phyloP scores from a whole-genome alignment of 345 rosid species.

The Brassica nigra region DNA sequence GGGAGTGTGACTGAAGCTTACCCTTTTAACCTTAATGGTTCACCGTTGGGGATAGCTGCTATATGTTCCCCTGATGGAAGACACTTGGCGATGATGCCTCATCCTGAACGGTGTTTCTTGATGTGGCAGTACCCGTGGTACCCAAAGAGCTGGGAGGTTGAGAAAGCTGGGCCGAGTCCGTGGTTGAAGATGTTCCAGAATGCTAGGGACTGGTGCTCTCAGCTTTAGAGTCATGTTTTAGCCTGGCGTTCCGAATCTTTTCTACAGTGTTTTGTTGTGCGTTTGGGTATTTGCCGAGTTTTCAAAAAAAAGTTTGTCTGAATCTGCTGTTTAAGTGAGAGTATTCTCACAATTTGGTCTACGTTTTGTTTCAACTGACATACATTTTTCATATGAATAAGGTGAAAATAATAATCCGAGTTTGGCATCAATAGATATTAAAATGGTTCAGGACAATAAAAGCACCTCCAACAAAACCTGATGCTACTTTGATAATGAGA shows the following conservation, averaged over 20 bases:
- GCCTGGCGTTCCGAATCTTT: not conserved
- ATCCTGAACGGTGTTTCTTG: slow-evolving; percentile 97
- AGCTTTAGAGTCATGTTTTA: slow-evolving; percentile 17
- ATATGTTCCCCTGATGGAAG: slow-evolving; percentile 94
- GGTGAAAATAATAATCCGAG: not conserved
- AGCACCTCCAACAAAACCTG: not conserved
- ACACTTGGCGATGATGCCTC: slow-evolving; percentile 99
- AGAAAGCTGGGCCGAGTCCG: slow-evolving; percentile 89
- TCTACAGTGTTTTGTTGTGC: slow-evolving; percentile 14
- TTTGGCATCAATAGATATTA: not conserved
- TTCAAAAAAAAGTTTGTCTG: slow-evolving; percentile 7
- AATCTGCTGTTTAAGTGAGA: not conserved
- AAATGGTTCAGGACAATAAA: not conserved
- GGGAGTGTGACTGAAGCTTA: slow-evolving; percentile 78
- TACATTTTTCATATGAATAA: not conserved
- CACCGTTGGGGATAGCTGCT: slow-evolving; percentile 92
- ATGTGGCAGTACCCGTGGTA: slow-evolving; percentile 99
- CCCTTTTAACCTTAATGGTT: slow-evolving; percentile 89
- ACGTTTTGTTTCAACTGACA: not conserved
- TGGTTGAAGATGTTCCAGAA: slow-evolving; percentile 96
- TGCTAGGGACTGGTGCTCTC: slow-evolving; percentile 90
- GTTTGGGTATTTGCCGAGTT: slow-evolving; percentile 18
- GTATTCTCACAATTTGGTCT: not conserved
- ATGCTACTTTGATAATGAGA: not conserved
- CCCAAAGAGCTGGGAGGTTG: slow-evolving; percentile 77